Evolutionary conservation across 2,329 filamentous ascomycete species (phyloP), one percentile per base, ranked within the genome.

Genomic region (Blumeria hordei): DNA sequence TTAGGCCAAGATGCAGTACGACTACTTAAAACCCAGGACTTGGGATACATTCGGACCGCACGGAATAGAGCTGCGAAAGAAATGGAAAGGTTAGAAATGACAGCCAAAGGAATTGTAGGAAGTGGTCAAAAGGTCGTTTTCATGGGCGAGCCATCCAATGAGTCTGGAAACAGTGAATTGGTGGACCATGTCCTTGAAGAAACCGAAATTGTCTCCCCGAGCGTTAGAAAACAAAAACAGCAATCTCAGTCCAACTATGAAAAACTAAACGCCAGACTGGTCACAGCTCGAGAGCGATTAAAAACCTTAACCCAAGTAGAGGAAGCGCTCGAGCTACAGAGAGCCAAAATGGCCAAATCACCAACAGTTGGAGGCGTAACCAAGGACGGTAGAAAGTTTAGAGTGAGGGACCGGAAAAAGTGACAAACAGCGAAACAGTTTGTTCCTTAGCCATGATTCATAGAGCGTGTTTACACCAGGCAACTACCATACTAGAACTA

Each of bases 21-120:
- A 18, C 68, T 83, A 21, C 72, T 83, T 59, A 84, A 83, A 70
- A 83, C 79, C 1, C 80, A 84, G 66, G 80, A 84, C 62, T 65
- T 80, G 34, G 78, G 74, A 2, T 83, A 83, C 64, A 65, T 83
- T 32, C 69, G 80, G 58, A 80, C 77, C 21, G 75, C 78, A 70
- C 70, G 75, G 56, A 80, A 79, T 59, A 71, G 78, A 32, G 71
- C 74, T 3, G 64, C 69, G 56, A 80, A 80, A 63, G 76, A 83
- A 59, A 73, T 80, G 1, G 69, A 69, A 43, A 66, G 62, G 54
- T 63, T 83, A 32, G 73, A 80, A 67, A 70, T 77, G 66, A 69
- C 73, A 57, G 68, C 74, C 1, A 68, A 77, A 8, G 65, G 62
- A 11, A 65, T 66, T 44, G 60, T 57, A 63, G 64, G 62, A 12